A percentile compares a stretch with the other conserved stretches of the same genome.
phyloP scores from a whole-genome alignment of 257 asterid genomes.

The Plantago ovata region DNA sequence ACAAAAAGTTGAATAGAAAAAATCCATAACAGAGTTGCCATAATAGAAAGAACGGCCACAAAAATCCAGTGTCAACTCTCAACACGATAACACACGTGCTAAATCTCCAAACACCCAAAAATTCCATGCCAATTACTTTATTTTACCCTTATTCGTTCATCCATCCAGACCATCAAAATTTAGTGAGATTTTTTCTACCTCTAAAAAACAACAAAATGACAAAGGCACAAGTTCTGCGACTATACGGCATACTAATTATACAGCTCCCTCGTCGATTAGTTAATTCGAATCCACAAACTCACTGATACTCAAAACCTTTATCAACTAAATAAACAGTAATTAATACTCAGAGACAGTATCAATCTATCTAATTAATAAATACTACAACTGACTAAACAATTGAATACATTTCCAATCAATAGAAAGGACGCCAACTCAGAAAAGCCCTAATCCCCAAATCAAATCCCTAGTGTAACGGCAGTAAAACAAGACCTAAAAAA shows the following conservation, averaged over 20 bases:
- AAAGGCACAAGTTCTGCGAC: background rate
- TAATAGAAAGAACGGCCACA: too few relatives aligned
- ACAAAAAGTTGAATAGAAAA: too few relatives aligned
- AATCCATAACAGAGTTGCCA: too few relatives aligned
- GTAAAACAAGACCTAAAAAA: slow-evolving; percentile 4
- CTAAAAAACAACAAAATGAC: background rate
- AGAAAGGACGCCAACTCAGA: slow-evolving; percentile 24
- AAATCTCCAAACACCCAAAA: too few relatives aligned
- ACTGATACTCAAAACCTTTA: background rate
- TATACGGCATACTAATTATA: background rate
- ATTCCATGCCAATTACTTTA: too few relatives aligned
- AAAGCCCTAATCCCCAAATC: slow-evolving; percentile 37
- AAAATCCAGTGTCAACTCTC: too few relatives aligned
- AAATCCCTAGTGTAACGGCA: slow-evolving; percentile 21
- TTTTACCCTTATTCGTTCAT: background rate
- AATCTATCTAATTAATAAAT: background rate
- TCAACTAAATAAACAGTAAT: background rate
- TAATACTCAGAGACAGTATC: too few relatives aligned
- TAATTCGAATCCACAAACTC: background rate
- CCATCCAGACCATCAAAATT: background rate
- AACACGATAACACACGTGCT: too few relatives aligned
- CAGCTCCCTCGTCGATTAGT: background rate
- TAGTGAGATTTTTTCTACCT: background rate
- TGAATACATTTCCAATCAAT: background rate
- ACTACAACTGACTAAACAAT: too few relatives aligned